Evolutionary conservation across 2,329 filamentous ascomycete species (phyloP), one percentile per base, ranked within the genome.

Genomic region (Grosmannia huntii): DNA sequence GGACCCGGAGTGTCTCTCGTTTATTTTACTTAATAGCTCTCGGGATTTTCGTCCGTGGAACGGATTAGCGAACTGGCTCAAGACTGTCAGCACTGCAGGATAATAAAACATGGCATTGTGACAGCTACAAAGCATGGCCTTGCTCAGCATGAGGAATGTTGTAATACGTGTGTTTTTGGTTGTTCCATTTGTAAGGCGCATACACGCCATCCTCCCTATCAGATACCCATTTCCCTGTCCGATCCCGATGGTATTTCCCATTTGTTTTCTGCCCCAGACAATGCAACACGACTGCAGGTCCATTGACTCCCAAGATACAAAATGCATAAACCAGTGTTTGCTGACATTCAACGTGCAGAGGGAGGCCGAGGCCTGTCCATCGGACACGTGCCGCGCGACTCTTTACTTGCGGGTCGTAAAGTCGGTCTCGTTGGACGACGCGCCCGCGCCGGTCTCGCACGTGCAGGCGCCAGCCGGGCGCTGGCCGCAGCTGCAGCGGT

Each of bases 401-500:
- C 14, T 60, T 66, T 72, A 79, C 64, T 74, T 73, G 74, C 80
- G 83, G 57, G 85, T 89, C 44, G 90, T 96, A 69, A 96, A 96
- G 72, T 96, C 91, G 55, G 81, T 88, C 81, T 96, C 91, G 64
- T 71, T 71, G 31, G 70, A 78, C 31, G 83, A 79, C 64, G 86
- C 82, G 60, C 78, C 77, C 54, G 80, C 70, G 21, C 81, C 81
- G 70, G 89, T 91, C 72, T 90, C 86, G 70, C 90, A 95, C 41
- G 86, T 95, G 76, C 90, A 95, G 66, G 84, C 75, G 60, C 88
- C 87, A 60, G 86, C 88, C 25, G 88, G 86, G 58, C 90, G 85
- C 65, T 87, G 84, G 65, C 89, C 82, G 77, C 90, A 95, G 51
- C 87, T 90, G 79, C 90, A 96, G 65, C 89, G 80, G 46, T 88